Evolutionary conservation across 2,329 filamentous ascomycete genomes (phyloP), one percentile per base, ranked within the genome.

Genomic region (Ophiostoma sp.): DNA sequence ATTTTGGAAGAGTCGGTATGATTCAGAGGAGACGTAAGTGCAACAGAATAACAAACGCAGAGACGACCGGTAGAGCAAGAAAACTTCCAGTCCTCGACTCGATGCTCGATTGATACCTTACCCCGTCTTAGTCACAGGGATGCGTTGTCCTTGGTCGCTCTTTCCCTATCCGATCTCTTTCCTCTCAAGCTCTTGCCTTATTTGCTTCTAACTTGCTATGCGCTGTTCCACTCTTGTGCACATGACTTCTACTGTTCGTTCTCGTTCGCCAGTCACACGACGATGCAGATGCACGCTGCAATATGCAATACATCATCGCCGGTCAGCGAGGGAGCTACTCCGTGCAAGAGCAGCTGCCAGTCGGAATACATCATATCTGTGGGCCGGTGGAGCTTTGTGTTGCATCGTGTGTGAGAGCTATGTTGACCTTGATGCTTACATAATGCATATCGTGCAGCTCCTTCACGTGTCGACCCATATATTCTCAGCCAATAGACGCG

Each of bases 241-340:
- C 67, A 42, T 65, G 67, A 55, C 40, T 18, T 55, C n/a, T 27
- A 55, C 27, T 55, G 49, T 16, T 5, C 12, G 27, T 27, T 55
- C 49, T 55, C 49, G 5, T 36, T 55, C 49, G 49, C 27, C 18
- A 9, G 49, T 55, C 49, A 55, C 49, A 18, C 49, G n/a, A 27
- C 49, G 49, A 55, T 55, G 49, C n/a, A 55, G 49, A 55, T 55
- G 49, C 49, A 55, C 45, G 45, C 45, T 55, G 49, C 49, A 55
- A 18, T 27, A 27, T 27, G 27, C 27, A 27, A 27, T 27, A 27
- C 27, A 27, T 55, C 49, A 55, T 55, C 49, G 27, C 49, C 27
- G 18, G 49, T 45, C n/a, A 55, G 49, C 18, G 49, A 55, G 47
- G 45, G 14, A 47, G n/a, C 7, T 16, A 18, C 16, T 18, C n/a